These are phyloP conservation scores for Hypholoma fasciculare DNA, from an alignment of 768 basidiomycete species.

Conservation along the genomic window DNA sequence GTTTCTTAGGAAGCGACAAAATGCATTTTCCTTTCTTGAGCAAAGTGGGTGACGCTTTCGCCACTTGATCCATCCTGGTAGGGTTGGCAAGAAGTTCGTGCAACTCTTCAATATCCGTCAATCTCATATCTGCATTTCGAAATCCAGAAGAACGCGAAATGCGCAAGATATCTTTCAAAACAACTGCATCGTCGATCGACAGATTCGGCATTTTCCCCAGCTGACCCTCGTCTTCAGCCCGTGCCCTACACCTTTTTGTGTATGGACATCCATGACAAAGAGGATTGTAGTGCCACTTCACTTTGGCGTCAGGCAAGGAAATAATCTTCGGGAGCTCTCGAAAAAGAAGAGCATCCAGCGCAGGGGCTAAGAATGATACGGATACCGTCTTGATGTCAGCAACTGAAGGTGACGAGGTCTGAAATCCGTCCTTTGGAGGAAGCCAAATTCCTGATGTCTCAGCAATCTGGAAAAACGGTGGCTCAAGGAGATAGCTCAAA, in stretches of 20 bases:
- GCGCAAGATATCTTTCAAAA: slow-evolving; percentile 38
- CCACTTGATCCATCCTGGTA: slow-evolving; percentile 27
- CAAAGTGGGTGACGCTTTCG: slow-evolving; percentile 32
- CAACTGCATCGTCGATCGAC: slow-evolving; percentile 42
- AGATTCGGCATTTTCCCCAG: slow-evolving; percentile 50
- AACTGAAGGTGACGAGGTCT: slow-evolving; percentile 29
- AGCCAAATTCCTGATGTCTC: slow-evolving; percentile 47
- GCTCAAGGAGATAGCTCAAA: slow-evolving; percentile 36
- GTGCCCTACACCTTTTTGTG: slow-evolving; percentile 33
- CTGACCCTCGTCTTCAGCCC: slow-evolving; percentile 33
- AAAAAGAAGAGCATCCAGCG: slow-evolving; percentile 45
- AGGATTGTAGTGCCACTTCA: slow-evolving; percentile 52
- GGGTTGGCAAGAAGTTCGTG: slow-evolving; percentile 32
- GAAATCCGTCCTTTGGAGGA: slow-evolving; percentile 38
- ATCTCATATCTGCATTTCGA: slow-evolving; percentile 5
- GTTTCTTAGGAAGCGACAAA: slow-evolving; percentile 33
- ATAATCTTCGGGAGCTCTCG: slow-evolving; percentile 41
- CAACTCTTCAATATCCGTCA: slow-evolving; percentile 52
- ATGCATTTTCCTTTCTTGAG: slow-evolving; percentile 40
- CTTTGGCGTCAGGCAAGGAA: slow-evolving; percentile 27
- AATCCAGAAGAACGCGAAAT: slow-evolving; percentile 20
- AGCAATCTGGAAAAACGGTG: slow-evolving; percentile 30
- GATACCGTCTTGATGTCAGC: slow-evolving; percentile 41
- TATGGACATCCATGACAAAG: slow-evolving; percentile 45
- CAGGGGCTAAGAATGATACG: slow-evolving; percentile 36